Percentiles rank a stretch among this genome's conserved stretches.
phyloP scores from a whole-genome alignment of 371 early-diverging fungal genomes.

The Syncephalastrum sp. region DNA sequence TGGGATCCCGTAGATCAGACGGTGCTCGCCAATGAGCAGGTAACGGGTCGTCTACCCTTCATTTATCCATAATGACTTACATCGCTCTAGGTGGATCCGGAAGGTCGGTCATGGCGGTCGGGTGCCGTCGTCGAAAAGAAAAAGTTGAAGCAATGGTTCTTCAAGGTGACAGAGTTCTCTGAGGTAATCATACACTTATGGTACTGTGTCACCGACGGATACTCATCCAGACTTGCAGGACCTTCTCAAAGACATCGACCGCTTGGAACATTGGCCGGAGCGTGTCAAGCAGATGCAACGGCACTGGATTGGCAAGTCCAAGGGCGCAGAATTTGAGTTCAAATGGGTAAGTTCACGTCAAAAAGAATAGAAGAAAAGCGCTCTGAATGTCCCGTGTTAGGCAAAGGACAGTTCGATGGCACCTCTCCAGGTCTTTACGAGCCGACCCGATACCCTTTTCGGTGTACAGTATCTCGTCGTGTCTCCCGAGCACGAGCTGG shows the following conservation, averaged over 20 bases:
- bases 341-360: conserved; percentile 24
- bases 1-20: conserved; percentile 97
- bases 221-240: conserved; percentile 43
- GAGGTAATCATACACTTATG: conserved; percentile 49
- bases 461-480: conserved; percentile 80
- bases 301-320: conserved; percentile 93
- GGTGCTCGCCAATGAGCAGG: conserved; percentile 95
- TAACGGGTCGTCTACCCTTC: conserved; percentile 12
- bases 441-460: conserved; percentile 75
- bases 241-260: conserved; percentile 73
- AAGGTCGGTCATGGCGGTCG: conserved; percentile 90
- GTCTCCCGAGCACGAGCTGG: conserved; percentile 65
- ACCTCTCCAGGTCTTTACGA: conserved; percentile 74
- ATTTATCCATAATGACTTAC: no score
- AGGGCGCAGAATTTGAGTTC: conserved; percentile 80
- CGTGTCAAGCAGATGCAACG: conserved; percentile 87
- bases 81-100: conserved; percentile 70
- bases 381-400: background rate
- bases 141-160: conserved; percentile 90
- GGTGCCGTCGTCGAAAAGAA: conserved; percentile 92
- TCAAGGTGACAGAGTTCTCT: conserved; percentile 83
- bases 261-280: conserved; percentile 83
- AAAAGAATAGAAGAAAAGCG: no score
- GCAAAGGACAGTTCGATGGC: conserved; percentile 5
- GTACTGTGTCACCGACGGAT: background rate